Evolutionary conservation across 2,329 filamentous ascomycete genomes (phyloP).

Genomic region (Pseudopithomyces maydicus): DNA sequence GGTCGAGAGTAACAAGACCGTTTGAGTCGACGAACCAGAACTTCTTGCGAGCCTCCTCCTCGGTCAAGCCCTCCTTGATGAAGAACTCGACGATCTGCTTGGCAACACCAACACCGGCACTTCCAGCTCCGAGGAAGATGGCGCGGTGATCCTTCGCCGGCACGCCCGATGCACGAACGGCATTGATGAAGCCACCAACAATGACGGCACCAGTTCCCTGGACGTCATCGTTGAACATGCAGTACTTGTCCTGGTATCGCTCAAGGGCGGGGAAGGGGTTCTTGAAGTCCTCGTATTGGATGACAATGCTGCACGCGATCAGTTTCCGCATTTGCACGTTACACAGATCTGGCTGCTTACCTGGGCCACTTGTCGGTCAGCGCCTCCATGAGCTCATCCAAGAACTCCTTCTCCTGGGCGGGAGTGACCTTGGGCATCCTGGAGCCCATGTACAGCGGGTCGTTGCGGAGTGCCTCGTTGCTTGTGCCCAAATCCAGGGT

Average conservation of each 20-base stretch:
- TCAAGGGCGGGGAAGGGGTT: slow-evolving; percentile 94
- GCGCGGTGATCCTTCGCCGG: slow-evolving; percentile 89
- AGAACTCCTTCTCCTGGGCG: slow-evolving; percentile 83
- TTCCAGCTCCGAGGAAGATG: slow-evolving; percentile 95
- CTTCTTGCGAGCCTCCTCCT: slow-evolving; percentile 84
- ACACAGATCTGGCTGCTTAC: slow-evolving; percentile 47
- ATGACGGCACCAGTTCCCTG: slow-evolving; percentile 97
- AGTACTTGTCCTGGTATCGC: slow-evolving; percentile 85
- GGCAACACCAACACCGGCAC: slow-evolving; percentile 93
- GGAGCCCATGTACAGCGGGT: slow-evolving; percentile 90
- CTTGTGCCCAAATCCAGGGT: slow-evolving; percentile 67
- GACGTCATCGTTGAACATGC: slow-evolving; percentile 98
- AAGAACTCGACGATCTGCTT: slow-evolving; percentile 99
- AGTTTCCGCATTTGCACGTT: slow-evolving; percentile 25
- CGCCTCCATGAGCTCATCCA: slow-evolving; percentile 97
- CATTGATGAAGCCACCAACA: slow-evolving; percentile 76
- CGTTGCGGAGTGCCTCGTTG: slow-evolving; percentile 69
- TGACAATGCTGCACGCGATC: slow-evolving; percentile 62
- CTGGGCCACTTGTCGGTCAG: slow-evolving; percentile 76
- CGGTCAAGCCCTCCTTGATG: slow-evolving; percentile 85
- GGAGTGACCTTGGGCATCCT: slow-evolving; percentile 79
- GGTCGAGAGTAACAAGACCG: slow-evolving; percentile 90
- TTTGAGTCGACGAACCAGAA: slow-evolving; percentile 99
- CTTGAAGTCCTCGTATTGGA: slow-evolving; percentile 98
- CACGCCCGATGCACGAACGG: slow-evolving; percentile 82